Base-by-base conservation (phyloP, 2,329 filamentous ascomycete species). In the Leptodontidium sp. region DNA sequence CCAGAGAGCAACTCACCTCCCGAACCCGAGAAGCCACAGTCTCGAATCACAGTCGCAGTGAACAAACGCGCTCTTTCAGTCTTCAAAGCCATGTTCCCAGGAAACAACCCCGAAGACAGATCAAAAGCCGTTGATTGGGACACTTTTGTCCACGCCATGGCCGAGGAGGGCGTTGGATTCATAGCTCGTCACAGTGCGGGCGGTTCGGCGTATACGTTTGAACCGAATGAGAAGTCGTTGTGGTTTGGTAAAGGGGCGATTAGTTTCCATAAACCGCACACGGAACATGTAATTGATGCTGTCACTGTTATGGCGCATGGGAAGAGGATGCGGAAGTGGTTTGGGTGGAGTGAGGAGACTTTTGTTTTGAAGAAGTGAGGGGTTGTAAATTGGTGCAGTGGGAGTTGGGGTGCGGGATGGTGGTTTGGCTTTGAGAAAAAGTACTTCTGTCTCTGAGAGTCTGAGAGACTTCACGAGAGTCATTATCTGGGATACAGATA, bases 311-410 rank as follows among this genome's bases (percentile, higher is more conserved):
- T 29, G 14, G 40, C 32, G 2, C 65, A 59, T 35, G 70, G 64
- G 11, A 68, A 68, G 67, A 21, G 71, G n/a, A 67, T 72, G 52
- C 4, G 35, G 8, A 68, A 66, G 53, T 72, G 64, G 65, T 70
- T 72, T 66, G 66, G 55, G 9, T 72, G 65, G 67, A 49, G n/a
- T 9, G 61, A 52, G 58, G 66, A 58, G 15, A 62, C 45, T 6
- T 69, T 69, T 64, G 61, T 67, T 0, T 6, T 35, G 61, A 52
- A 68, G 49, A 53, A 43, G 50, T 64, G 55, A 52, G 15, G 21
- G 49, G 21, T 45, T 45, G 32, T 35, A 9, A 5, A 9, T 11
- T 4, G 4, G 7, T 47, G 43, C 8, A 15, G 8, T n/a, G 17
- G 12, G 43, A 47, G 21, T 21, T 47, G 6, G 32, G 32, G 4